These are phyloP conservation scores for Orobanche coerulescens DNA, from an alignment of 257 asterid genomes.

Conservation along the genomic window DNA sequence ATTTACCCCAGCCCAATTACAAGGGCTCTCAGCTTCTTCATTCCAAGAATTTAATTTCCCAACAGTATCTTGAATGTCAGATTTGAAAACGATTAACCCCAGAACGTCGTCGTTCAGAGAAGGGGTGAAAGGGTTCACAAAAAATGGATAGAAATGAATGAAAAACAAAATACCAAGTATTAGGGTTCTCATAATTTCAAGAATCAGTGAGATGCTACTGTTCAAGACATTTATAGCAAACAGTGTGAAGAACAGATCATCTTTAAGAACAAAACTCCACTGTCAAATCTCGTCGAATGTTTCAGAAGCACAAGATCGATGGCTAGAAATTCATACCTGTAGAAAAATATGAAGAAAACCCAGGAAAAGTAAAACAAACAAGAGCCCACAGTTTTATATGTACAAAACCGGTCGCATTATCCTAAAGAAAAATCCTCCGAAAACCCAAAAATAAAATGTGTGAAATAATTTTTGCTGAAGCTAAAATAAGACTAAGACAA, in stretches of 20 bases:
- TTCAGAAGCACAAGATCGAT: neutral
- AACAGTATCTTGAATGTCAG: conserved; percentile 71
- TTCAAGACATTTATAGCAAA: conserved; percentile 26
- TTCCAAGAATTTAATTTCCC: conserved; percentile 75
- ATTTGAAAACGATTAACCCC: conserved; percentile 85
- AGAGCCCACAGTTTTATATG: neutral
- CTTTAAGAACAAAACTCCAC: neutral
- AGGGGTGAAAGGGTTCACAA: conserved; percentile 49
- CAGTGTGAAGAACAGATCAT: neutral
- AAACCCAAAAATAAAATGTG: neutral
- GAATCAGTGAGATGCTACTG: neutral
- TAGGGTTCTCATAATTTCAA: conserved; percentile 55
- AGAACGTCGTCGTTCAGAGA: conserved; percentile 83
- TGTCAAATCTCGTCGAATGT: neutral
- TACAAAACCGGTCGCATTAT: conserved; percentile 14
- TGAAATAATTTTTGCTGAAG: neutral
- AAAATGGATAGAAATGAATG: conserved; percentile 31
- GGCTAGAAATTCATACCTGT: conserved; percentile 12
- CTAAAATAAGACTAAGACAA: neutral
- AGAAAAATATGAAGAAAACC: conserved; percentile 5
- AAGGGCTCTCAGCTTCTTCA: conserved; percentile 84
- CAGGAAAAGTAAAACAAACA: neutral
- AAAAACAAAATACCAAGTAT: conserved; percentile 25
- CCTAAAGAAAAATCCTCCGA: neutral
- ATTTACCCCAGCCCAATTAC: conserved; percentile 74